Evolutionary conservation across 768 basidiomycete genomes (phyloP).

Genomic region (Suillus paluster): DNA sequence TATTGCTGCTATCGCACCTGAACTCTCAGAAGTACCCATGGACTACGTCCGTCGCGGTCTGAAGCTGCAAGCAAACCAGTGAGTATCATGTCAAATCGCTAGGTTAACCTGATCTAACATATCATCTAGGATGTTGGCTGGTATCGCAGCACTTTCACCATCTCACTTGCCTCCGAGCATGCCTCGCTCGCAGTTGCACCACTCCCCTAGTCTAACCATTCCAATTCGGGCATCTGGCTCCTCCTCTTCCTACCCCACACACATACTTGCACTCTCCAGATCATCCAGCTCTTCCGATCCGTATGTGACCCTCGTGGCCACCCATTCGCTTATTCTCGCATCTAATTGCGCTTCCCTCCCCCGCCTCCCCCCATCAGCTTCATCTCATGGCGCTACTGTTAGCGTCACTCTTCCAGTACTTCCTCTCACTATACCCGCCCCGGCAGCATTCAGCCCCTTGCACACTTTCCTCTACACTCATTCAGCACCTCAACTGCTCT

Average conservation of each 20-base stretch:
- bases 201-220: constrained; percentile 36
- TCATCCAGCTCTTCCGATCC: constrained; percentile 33
- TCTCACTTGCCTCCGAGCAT: constrained; percentile 44
- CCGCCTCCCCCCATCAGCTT: constrained; percentile 46
- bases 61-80: constrained; percentile 49
- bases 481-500: constrained; percentile 52
- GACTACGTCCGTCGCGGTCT: constrained; percentile 66
- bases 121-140: constrained; percentile 42
- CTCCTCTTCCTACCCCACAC: constrained; percentile 46
- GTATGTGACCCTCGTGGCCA: constrained; percentile 57
- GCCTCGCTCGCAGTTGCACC: constrained; percentile 35
- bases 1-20: constrained; percentile 56
- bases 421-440: constrained; percentile 64
- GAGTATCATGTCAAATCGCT: constrained; percentile 24
- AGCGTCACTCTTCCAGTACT: constrained; percentile 61
- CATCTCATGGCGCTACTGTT: constrained; percentile 37
- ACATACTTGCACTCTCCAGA: constrained; percentile 53
- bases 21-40: constrained; percentile 54
- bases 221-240: constrained; percentile 33
- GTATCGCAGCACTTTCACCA: constrained; percentile 50
- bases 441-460: constrained; percentile 62
- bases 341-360: constrained; percentile 71
- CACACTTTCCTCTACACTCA: constrained; percentile 72
- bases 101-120: constrained; percentile 35
- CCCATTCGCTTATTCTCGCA: constrained; percentile 72